phyloP scores from a whole-genome alignment of 768 basidiomycete species.

The Leccinum subtestaceum region DNA sequence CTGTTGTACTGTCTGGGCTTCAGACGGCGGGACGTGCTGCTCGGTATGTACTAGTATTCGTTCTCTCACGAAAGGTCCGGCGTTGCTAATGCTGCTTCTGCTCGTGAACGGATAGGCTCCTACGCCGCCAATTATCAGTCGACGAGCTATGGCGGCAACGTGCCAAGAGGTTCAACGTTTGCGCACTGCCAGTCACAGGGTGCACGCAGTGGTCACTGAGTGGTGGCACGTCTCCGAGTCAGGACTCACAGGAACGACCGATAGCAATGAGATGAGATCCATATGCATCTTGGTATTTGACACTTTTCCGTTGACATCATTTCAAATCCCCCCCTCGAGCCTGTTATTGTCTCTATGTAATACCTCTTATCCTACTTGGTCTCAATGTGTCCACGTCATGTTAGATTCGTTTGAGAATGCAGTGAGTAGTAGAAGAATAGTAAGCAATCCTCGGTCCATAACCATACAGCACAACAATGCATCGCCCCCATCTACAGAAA shows the following conservation, averaged over 20 bases:
- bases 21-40: slow-evolving; percentile 2
- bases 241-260: neutral
- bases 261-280: neutral
- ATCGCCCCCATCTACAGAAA: slow-evolving; percentile 52
- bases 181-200: slow-evolving; percentile 12
- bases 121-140: slow-evolving; percentile 20
- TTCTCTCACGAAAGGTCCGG: neutral
- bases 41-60: slow-evolving; percentile 5
- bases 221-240: neutral
- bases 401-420: slow-evolving; percentile 1
- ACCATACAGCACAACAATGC: slow-evolving; percentile 22
- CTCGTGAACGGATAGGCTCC: slow-evolving; percentile 8
- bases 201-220: neutral
- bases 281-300: neutral
- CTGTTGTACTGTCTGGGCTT: slow-evolving; percentile 1
- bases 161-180: slow-evolving; percentile 10
- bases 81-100: neutral
- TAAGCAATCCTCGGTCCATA: slow-evolving; percentile 16
- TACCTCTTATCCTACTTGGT: neutral
- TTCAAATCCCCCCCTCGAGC: neutral
- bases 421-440: slow-evolving; percentile 6
- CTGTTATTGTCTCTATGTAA: neutral
- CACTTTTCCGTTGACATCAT: neutral
- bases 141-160: slow-evolving; percentile 17
- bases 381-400: neutral